Evolutionary conservation across 495 filamentous ascomycete species (phyloP).

Genomic region (Daldinia loculata): DNA sequence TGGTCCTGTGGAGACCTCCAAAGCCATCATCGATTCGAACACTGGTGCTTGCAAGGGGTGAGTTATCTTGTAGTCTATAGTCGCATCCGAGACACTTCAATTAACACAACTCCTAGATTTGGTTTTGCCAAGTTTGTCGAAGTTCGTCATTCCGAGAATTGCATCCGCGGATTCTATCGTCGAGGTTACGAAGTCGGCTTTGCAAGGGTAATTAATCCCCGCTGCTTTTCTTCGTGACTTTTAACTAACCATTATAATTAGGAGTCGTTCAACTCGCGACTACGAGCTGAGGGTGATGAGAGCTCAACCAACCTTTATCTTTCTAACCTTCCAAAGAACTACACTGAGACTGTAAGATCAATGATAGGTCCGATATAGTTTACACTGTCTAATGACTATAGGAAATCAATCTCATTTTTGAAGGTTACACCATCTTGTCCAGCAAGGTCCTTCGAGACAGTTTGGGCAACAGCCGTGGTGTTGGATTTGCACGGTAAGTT

Average conservation of each 20-base stretch:
- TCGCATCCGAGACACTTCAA: conserved; percentile 15
- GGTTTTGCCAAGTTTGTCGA: conserved; percentile 94
- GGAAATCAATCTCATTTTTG: conserved; percentile 81
- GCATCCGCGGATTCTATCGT: conserved; percentile 94
- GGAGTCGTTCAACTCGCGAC: conserved; percentile 95
- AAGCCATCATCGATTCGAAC: conserved; percentile 94
- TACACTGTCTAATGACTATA: conserved; percentile 44
- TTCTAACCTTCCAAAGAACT: conserved; percentile 88
- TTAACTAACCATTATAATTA: conserved; percentile 46
- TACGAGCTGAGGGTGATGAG: conserved; percentile 89
- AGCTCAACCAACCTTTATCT: conserved; percentile 94
- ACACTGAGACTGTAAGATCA: conserved; percentile 81
- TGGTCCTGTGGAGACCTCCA: conserved; percentile 89
- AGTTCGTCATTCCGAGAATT: conserved; percentile 88
- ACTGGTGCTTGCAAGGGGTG: conserved; percentile 96
- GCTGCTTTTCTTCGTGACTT: background rate
- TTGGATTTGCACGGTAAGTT: conserved; percentile 92
- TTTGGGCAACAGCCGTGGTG: conserved; percentile 90
- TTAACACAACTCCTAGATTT: conserved; percentile 66
- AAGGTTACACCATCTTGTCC: conserved; percentile 83
- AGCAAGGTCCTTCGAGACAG: conserved; percentile 91
- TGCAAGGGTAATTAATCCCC: conserved; percentile 69
- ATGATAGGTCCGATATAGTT: background rate
- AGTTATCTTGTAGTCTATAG: conserved; percentile 33
- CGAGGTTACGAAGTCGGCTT: conserved; percentile 97